phyloP scores from a whole-genome alignment of 2,329 filamentous ascomycete species.

The Huntiella abstrusa region DNA sequence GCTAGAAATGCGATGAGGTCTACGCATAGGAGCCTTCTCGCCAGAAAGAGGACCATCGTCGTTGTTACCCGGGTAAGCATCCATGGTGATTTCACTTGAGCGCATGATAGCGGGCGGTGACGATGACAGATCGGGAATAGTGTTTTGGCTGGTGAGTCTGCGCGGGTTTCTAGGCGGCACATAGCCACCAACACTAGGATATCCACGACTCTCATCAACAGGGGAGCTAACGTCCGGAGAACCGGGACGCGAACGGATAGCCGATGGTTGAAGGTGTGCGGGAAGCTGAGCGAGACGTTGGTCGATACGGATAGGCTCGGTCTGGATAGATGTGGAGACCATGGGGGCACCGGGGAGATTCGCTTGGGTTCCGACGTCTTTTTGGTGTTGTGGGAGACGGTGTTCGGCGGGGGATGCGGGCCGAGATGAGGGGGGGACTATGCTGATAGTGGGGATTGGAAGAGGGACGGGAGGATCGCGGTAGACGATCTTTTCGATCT shows the following conservation, averaged over 20 bases:
- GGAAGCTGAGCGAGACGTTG: slow-evolving; percentile 57
- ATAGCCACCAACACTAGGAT: slow-evolving; percentile 32
- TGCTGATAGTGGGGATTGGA: slow-evolving; percentile 67
- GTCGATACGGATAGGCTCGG: slow-evolving; percentile 77
- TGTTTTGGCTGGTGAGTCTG: slow-evolving; percentile 29
- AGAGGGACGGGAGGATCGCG: slow-evolving; percentile 17
- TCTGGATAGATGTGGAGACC: slow-evolving; percentile 40
- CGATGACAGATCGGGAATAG: slow-evolving; percentile 29
- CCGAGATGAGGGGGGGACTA: slow-evolving; percentile 71
- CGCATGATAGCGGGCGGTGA: slow-evolving; percentile 24
- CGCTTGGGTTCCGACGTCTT: slow-evolving; percentile 73
- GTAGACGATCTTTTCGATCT: slow-evolving; percentile 17
- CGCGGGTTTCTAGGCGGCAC: slow-evolving; percentile 42
- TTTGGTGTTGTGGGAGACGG: slow-evolving; percentile 61
- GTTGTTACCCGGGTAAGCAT: slow-evolving; percentile 61
- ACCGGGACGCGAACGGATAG: slow-evolving; percentile 43
- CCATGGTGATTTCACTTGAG: slow-evolving; percentile 27
- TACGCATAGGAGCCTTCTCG: slow-evolving; percentile 39
- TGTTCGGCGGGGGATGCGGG: slow-evolving; percentile 62
- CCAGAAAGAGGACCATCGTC: slow-evolving; percentile 55
- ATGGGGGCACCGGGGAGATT: slow-evolving; percentile 20
- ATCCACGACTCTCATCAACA: slow-evolving; percentile 20
- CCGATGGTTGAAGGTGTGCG: slow-evolving; percentile 58
- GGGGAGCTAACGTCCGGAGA: slow-evolving; percentile 27
- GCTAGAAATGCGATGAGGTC: slow-evolving; percentile 61